Evolutionary conservation across 495 filamentous ascomycete genomes (phyloP).

Genomic region (Achaetomiella virescens): DNA sequence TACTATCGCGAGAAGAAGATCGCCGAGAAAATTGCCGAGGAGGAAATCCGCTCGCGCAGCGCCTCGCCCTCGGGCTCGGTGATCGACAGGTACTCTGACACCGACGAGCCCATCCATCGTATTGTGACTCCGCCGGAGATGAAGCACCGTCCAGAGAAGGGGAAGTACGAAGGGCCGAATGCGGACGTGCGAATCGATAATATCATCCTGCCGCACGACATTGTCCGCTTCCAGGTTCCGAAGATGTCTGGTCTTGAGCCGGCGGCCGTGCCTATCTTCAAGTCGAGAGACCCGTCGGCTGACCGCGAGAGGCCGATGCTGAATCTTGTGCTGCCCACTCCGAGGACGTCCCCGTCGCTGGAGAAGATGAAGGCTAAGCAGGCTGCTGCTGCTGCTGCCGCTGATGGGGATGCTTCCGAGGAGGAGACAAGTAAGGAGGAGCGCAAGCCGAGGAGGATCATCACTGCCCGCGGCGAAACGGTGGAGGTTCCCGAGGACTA

Average conservation of each 20-base stretch:
- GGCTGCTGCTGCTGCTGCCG: background rate
- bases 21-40: slow-evolving; percentile 38
- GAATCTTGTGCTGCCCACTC: slow-evolving; percentile 48
- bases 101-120: slow-evolving; percentile 29
- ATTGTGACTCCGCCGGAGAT: slow-evolving; percentile 45
- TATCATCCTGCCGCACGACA: slow-evolving; percentile 36
- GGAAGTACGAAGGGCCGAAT: slow-evolving; percentile 47
- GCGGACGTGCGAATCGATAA: slow-evolving; percentile 51
- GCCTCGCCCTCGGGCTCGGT: slow-evolving; percentile 41
- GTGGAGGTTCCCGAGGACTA: slow-evolving; percentile 29
- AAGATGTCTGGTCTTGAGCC: background rate
- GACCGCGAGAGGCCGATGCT: slow-evolving; percentile 47
- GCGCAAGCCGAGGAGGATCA: slow-evolving; percentile 12
- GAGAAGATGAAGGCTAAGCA: slow-evolving; percentile 29
- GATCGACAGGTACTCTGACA: slow-evolving; percentile 42
- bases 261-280: slow-evolving; percentile 29
- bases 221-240: slow-evolving; percentile 21
- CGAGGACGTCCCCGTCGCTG: slow-evolving; percentile 37
- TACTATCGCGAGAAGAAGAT: slow-evolving; percentile 46
- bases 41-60: slow-evolving; percentile 44
- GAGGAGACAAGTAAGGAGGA: slow-evolving; percentile 11
- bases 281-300: slow-evolving; percentile 40
- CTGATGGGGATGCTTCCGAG: slow-evolving; percentile 2
- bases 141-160: slow-evolving; percentile 37
- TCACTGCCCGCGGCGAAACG: slow-evolving; percentile 16